phyloP scores from a whole-genome alignment of 305 asterid species.

The Solanum chacoense region DNA sequence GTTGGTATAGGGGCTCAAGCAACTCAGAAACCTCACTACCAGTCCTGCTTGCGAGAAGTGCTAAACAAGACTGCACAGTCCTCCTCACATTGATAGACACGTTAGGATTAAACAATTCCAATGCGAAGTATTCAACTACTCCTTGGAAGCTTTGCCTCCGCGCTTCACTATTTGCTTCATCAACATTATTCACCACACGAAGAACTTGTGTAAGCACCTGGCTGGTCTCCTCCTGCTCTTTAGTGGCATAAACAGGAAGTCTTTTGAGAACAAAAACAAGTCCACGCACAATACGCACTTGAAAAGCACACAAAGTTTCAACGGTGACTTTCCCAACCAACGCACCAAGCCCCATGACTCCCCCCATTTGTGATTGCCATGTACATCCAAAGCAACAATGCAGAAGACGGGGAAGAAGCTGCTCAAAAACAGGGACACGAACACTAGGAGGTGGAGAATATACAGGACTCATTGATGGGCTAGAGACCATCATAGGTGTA shows the following conservation, averaged over 20 bases:
- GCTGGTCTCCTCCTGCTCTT: slow-evolving; percentile 95
- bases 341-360: slow-evolving; percentile 94
- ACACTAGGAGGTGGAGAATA: slow-evolving; percentile 98
- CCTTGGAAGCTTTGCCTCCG: slow-evolving; percentile 90
- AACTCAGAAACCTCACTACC: slow-evolving; percentile 99
- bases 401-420: slow-evolving; percentile 83
- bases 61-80: slow-evolving; percentile 97
- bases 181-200: slow-evolving; percentile 95
- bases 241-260: slow-evolving; percentile 86
- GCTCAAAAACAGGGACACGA: slow-evolving; percentile 90
- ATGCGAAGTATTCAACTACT: slow-evolving; percentile 91
- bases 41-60: slow-evolving; percentile 96
- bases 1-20: slow-evolving; percentile 89
- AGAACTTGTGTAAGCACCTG: slow-evolving; percentile 97
- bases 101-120: slow-evolving; percentile 83
- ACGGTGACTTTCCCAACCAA: slow-evolving; percentile 95
- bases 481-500: slow-evolving; percentile 95
- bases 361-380: slow-evolving; percentile 99
- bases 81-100: slow-evolving; percentile 81
- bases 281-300: slow-evolving; percentile 86
- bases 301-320: slow-evolving; percentile 73
- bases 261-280: slow-evolving; percentile 92
- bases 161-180: slow-evolving; percentile 92
- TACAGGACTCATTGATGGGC: slow-evolving; percentile 97
- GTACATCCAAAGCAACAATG: slow-evolving; percentile 93